A percentile compares a stretch with the other conserved stretches of the same genome.
Evolutionary conservation across 352 stramenopile species (phyloP).

Genomic region (Pythium dissimile): DNA sequence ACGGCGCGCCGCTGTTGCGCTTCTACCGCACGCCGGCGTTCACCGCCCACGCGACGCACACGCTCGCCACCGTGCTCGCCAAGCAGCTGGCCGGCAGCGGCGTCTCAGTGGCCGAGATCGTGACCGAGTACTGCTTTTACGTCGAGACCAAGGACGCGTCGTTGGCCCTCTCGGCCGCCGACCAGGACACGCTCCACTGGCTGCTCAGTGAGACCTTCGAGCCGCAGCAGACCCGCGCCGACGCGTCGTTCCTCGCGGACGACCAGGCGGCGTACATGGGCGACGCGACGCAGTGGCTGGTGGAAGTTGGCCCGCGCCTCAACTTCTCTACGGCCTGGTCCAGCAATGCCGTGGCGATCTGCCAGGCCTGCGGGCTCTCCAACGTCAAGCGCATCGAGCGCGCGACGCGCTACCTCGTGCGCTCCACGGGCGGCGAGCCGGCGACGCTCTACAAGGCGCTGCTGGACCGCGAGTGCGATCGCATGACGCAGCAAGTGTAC

Average conservation of each 20-base stretch:
- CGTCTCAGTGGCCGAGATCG: slow-evolving; percentile 51
- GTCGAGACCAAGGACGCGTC: slow-evolving; percentile 67
- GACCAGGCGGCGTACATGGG: slow-evolving; percentile 9
- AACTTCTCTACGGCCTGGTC: slow-evolving; percentile 98
- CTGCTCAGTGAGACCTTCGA: slow-evolving; percentile 97
- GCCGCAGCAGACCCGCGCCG: slow-evolving; percentile 66
- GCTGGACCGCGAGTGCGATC: slow-evolving; percentile 81
- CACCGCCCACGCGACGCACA: slow-evolving; percentile 58
- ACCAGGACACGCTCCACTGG: slow-evolving; percentile 90
- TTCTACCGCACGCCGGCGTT: slow-evolving; percentile 79
- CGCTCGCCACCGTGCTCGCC: slow-evolving; percentile 40
- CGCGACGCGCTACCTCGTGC: slow-evolving; percentile 89
- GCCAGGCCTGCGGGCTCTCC: slow-evolving; percentile 89
- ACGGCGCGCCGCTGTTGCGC: slow-evolving; percentile 45
- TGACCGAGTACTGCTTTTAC: slow-evolving; percentile 98
- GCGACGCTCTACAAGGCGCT: slow-evolving; percentile 48
- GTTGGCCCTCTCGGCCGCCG: slow-evolving; percentile 32
- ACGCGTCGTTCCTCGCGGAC: slow-evolving; percentile 52
- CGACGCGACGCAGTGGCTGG: slow-evolving; percentile 48
- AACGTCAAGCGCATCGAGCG: slow-evolving; percentile 93
- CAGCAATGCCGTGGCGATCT: slow-evolving; percentile 98
- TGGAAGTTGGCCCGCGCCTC: slow-evolving; percentile 98
- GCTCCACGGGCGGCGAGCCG: slow-evolving; percentile 43
- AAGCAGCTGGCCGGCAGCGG: slow-evolving; percentile 20
- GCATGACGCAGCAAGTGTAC: slow-evolving; percentile 99